These are phyloP conservation scores for Capronia epimyces DNA, from an alignment of 2,329 filamentous ascomycete species.

Conservation along the genomic window DNA sequence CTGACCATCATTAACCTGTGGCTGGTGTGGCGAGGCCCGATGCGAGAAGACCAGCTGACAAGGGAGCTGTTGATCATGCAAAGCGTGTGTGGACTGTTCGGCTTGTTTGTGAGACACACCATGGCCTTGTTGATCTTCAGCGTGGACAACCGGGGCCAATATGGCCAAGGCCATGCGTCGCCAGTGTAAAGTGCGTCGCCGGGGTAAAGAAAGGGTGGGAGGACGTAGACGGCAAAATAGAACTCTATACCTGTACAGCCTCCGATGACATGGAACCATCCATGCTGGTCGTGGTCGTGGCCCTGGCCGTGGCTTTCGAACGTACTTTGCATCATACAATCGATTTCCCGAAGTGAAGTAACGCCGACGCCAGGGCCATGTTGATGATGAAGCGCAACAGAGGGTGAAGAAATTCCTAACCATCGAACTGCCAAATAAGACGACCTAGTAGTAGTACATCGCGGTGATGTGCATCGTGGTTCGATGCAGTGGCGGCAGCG, in stretches of 20 bases:
- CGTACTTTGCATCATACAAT: too few relatives aligned
- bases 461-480: not conserved
- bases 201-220: too few relatives aligned
- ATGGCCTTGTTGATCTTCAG: constrained; percentile 85
- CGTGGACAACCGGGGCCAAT: constrained; percentile 63
- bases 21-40: constrained; percentile 89
- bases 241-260: not conserved
- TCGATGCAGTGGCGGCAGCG: not conserved
- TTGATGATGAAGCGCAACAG: too few relatives aligned
- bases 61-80: constrained; percentile 77
- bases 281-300: too few relatives aligned
- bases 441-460: too few relatives aligned
- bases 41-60: constrained; percentile 79
- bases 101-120: constrained; percentile 77
- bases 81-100: constrained; percentile 66
- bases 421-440: too few relatives aligned
- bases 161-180: constrained; percentile 14
- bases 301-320: too few relatives aligned
- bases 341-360: too few relatives aligned
- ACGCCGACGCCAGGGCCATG: too few relatives aligned
- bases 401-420: too few relatives aligned
- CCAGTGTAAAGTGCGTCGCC: constrained; percentile 14
- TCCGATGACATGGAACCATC: too few relatives aligned
- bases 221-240: not conserved
- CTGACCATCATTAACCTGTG: constrained; percentile 92